Evolutionary conservation across 345 rosid species (phyloP).

Genomic region (Lepidium sativum): DNA sequence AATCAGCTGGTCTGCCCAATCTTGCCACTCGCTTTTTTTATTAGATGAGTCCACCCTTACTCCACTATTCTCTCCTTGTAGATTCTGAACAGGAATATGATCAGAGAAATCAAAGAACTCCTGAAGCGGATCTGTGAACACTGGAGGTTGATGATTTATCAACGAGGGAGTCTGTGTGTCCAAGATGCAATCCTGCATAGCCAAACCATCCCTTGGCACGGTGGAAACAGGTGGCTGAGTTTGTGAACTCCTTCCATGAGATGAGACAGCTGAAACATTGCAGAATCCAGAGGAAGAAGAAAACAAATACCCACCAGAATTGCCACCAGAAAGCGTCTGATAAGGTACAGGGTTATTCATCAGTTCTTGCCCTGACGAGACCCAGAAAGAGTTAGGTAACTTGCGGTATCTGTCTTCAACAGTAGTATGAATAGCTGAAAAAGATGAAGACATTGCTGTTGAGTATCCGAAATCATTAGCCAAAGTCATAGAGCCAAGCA

Average conservation of each 20-base stretch:
- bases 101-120: slow-evolving; percentile 45
- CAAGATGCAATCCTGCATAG: slow-evolving; percentile 24
- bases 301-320: slow-evolving; percentile 15
- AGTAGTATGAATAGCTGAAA: slow-evolving; percentile 32
- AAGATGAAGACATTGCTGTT: slow-evolving; percentile 40
- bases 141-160: slow-evolving; percentile 30
- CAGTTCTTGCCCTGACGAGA: slow-evolving; percentile 36
- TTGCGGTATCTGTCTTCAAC: slow-evolving; percentile 32
- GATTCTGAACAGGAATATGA: slow-evolving; percentile 31
- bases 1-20: slow-evolving; percentile 63
- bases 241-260: slow-evolving; percentile 17
- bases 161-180: slow-evolving; percentile 33
- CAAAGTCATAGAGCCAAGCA: slow-evolving; percentile 8
- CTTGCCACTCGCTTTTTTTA: slow-evolving; percentile 47
- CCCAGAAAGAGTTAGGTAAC: slow-evolving; percentile 36
- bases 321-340: slow-evolving; percentile 30
- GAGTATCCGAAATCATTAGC: slow-evolving; percentile 23
- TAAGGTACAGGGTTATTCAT: slow-evolving; percentile 33
- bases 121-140: slow-evolving; percentile 46
- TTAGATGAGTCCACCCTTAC: slow-evolving; percentile 31
- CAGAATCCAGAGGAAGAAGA: slow-evolving; percentile 25
- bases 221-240: slow-evolving; percentile 9
- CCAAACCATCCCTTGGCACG: not conserved
- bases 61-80: slow-evolving; percentile 30
- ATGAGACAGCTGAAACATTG: slow-evolving; percentile 21